These are phyloP conservation scores for Populus hybrid DNA, from an alignment of 441 rosid species.

Conservation along the genomic window DNA sequence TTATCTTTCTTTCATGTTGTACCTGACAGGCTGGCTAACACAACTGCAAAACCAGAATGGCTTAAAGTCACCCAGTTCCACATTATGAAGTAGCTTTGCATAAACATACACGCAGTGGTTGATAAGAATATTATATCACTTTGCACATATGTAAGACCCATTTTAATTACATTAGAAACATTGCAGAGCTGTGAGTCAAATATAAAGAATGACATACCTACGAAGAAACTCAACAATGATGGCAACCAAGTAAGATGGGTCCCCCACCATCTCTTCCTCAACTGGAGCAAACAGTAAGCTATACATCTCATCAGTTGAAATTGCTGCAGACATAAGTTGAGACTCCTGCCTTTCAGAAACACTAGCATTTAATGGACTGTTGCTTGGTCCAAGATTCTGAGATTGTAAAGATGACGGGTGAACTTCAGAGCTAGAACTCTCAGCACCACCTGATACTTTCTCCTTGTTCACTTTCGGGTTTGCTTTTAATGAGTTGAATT, in stretches of 20 bases:
- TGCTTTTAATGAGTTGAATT: slow-evolving; percentile 32
- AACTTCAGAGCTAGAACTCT: slow-evolving; percentile 30
- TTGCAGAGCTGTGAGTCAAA: not conserved
- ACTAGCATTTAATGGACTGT: slow-evolving; percentile 45
- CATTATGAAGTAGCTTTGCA: not conserved
- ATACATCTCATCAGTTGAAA: slow-evolving; percentile 94
- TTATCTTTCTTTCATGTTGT: not conserved
- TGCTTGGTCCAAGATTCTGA: slow-evolving; percentile 37
- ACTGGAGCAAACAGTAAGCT: slow-evolving; percentile 77
- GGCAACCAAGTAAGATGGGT: slow-evolving; percentile 77
- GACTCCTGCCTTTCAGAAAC: slow-evolving; percentile 59
- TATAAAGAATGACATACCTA: slow-evolving; percentile 45
- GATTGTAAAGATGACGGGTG: slow-evolving; percentile 32
- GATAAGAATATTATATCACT: not conserved
- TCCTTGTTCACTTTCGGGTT: slow-evolving; percentile 38
- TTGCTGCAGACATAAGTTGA: slow-evolving; percentile 72
- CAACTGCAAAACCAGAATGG: not conserved
- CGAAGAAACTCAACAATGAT: slow-evolving; percentile 83
- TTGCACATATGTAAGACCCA: not conserved
- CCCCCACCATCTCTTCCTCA: slow-evolving; percentile 85
- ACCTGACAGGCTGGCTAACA: not conserved
- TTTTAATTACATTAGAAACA: not conserved
- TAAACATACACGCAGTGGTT: not conserved
- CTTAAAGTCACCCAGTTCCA: not conserved
- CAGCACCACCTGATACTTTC: slow-evolving; percentile 28